Base-by-base conservation (phyloP, 495 filamentous ascomycete species). In the Penicillium waksmanii region DNA sequence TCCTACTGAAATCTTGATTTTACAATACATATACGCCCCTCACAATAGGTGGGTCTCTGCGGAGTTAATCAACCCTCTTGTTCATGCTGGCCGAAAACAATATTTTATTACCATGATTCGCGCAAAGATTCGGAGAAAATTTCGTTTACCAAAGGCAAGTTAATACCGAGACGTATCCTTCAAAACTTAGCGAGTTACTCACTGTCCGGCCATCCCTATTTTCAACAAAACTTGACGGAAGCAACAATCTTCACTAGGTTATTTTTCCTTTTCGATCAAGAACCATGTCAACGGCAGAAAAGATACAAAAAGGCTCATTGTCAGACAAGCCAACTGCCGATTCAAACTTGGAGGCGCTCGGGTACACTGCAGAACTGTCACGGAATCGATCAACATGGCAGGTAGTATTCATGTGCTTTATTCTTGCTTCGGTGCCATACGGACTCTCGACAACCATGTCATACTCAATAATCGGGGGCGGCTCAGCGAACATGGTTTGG, bases 361-460 rank as follows among this genome's bases (percentile, higher is more conserved):
- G 83, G 10, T 85, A 85, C 63, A 82, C 76, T 64, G 69, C 76
- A 15, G 83, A 85, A 60, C 66, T 85, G 53, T 81, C 82, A 9
- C 73, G 81, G 58, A 79, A 79, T 53, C 69, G 84, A 50, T 82
- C 80, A 52, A 85, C 84, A 44, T 65, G 62, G 62, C 59, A 68
- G 31, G 63, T 66, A 34, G 59, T 67, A 17, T 66, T 63, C 34
- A 66, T 68, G 66, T 77, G 71, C 58, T 81, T 80, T 48, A 78
- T 78, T 55, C 79, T 81, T 53, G 76, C 79, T 62, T 77, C 77
- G 3, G 76, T 73, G 2, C 85, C 85, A 13, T 88, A 84, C 63
- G 85, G 85, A 50, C 72, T 86, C 25, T 80, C 79, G 50, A 87
- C 85, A 6, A 88, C 85, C 49, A 68, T 88, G 57, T 83, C 80